A percentile compares a stretch with the other conserved stretches of the same genome.
Evolutionary conservation across 192 early-diverging fungal genomes (phyloP).

Genomic region (Powellomyces hirtus): DNA sequence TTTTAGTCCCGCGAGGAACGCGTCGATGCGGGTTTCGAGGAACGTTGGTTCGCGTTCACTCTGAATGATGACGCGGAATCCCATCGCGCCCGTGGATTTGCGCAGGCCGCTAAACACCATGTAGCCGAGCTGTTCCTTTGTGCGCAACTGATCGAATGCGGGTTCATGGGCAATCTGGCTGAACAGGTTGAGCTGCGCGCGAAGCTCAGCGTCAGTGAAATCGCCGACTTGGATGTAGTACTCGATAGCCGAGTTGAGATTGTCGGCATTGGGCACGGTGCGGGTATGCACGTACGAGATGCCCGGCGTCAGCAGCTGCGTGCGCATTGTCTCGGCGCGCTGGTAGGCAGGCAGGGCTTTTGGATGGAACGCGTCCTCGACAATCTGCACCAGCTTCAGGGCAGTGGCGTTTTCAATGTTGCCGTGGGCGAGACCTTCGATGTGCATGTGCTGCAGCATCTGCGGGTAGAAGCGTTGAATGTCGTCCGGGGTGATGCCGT

Average conservation of each 20-base stretch:
- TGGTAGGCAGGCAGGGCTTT: slow-evolving; percentile 53
- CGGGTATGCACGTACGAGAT: slow-evolving; percentile 38
- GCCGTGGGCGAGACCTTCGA: slow-evolving; percentile 86
- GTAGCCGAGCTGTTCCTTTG: slow-evolving; percentile 75
- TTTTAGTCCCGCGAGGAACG: slow-evolving; percentile 63
- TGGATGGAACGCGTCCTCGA: slow-evolving; percentile 59
- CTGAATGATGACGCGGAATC: slow-evolving; percentile 80
- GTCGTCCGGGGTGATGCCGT: slow-evolving; percentile 67
- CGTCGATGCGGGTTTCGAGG: slow-evolving; percentile 75
- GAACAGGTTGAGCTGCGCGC: slow-evolving; percentile 69
- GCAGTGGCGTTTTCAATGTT: slow-evolving; percentile 75
- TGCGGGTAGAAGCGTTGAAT: slow-evolving; percentile 74
- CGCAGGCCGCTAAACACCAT: slow-evolving; percentile 71
- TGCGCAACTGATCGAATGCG: slow-evolving; percentile 89
- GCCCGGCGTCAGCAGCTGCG: slow-evolving; percentile 58
- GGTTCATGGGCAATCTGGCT: slow-evolving; percentile 85
- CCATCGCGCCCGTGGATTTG: slow-evolving; percentile 73
- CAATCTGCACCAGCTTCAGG: slow-evolving; percentile 54
- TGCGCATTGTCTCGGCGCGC: slow-evolving; percentile 52
- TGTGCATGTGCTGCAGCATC: slow-evolving; percentile 64
- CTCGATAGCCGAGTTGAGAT: slow-evolving; percentile 88
- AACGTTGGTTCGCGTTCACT: slow-evolving; percentile 80
- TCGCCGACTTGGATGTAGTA: slow-evolving; percentile 80
- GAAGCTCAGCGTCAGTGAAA: slow-evolving; percentile 58
- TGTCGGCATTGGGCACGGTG: slow-evolving; percentile 68